These are phyloP conservation scores for Backusella sp. DNA, from an alignment of 192 early-diverging fungal species.

Conservation along the genomic window DNA sequence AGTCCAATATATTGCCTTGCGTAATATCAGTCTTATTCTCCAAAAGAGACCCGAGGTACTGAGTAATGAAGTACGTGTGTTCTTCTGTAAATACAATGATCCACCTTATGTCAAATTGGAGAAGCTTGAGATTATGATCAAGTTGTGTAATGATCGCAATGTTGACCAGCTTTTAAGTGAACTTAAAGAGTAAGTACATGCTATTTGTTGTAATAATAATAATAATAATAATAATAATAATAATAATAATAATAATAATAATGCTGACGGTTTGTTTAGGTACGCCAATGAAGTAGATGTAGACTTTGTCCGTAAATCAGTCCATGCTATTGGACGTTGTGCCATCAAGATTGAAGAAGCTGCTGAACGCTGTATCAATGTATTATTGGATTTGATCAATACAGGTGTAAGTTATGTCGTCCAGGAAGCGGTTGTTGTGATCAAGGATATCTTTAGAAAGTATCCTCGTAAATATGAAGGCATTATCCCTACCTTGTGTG, in stretches of 20 bases:
- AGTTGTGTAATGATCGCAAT: slow-evolving; percentile 81
- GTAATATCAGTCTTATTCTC: slow-evolving; percentile 95
- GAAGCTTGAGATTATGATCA: slow-evolving; percentile 93
- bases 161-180: slow-evolving; percentile 91
- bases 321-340: slow-evolving; percentile 89
- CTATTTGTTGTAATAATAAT: too few species aligned
- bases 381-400: slow-evolving; percentile 89
- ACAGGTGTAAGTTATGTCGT: slow-evolving; percentile 89
- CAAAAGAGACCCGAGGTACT: slow-evolving; percentile 87
- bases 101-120: slow-evolving; percentile 96
- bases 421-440: slow-evolving; percentile 88
- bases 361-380: slow-evolving; percentile 80
- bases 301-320: slow-evolving; percentile 89
- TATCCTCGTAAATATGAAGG: slow-evolving; percentile 88
- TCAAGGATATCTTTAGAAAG: slow-evolving; percentile 95
- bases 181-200: slow-evolving; percentile 78
- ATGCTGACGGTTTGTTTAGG: slow-evolving; percentile 35
- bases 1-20: slow-evolving; percentile 95
- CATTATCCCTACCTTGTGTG: slow-evolving; percentile 84
- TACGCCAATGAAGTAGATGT: slow-evolving; percentile 97
- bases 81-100: slow-evolving; percentile 99
- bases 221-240: background rate
- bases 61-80: slow-evolving; percentile 91
- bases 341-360: slow-evolving; percentile 90
- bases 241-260: background rate